Evolutionary conservation across 768 basidiomycete genomes (phyloP).

Genomic region (Psilocybe sp.): DNA sequence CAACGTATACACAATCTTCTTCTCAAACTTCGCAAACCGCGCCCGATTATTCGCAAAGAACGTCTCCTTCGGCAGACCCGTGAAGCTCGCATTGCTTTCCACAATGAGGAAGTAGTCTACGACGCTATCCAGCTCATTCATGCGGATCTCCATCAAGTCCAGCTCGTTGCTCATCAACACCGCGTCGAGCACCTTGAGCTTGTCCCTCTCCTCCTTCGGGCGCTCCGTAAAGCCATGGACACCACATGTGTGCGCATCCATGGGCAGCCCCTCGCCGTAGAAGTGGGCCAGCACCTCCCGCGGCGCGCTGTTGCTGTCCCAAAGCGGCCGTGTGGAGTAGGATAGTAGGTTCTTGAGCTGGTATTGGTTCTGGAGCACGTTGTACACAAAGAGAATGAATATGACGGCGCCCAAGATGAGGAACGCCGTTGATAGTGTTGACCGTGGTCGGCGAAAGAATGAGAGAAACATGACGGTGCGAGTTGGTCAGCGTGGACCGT

Average conservation of each 20-base stretch:
- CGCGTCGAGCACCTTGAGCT: slow-evolving; percentile 51
- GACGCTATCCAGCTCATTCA: slow-evolving; percentile 56
- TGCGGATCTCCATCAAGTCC: slow-evolving; percentile 59
- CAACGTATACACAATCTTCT: slow-evolving; percentile 54
- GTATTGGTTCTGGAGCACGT: slow-evolving; percentile 39
- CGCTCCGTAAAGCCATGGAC: slow-evolving; percentile 56
- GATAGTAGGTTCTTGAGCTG: slow-evolving; percentile 52
- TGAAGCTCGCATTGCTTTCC: slow-evolving; percentile 62
- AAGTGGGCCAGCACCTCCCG: slow-evolving; percentile 49
- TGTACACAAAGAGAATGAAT: slow-evolving; percentile 29
- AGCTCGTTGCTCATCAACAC: slow-evolving; percentile 63
- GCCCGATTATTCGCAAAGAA: slow-evolving; percentile 44
- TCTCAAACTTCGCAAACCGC: slow-evolving; percentile 46
- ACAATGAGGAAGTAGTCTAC: slow-evolving; percentile 62
- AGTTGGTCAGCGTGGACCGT: background rate
- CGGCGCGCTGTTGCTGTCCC: slow-evolving; percentile 54
- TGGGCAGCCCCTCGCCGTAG: slow-evolving; percentile 48
- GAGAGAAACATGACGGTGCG: slow-evolving; percentile 10
- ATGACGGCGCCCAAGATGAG: slow-evolving; percentile 32
- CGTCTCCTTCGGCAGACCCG: slow-evolving; percentile 53
- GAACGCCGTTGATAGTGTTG: slow-evolving; percentile 24
- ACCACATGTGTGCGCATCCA: slow-evolving; percentile 41
- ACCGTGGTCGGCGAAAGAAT: slow-evolving; percentile 21
- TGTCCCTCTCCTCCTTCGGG: slow-evolving; percentile 14
- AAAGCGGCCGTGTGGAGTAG: slow-evolving; percentile 56